Base-by-base conservation (phyloP, 2,329 filamentous ascomycete species). In the Colletotrichum lentis region DNA sequence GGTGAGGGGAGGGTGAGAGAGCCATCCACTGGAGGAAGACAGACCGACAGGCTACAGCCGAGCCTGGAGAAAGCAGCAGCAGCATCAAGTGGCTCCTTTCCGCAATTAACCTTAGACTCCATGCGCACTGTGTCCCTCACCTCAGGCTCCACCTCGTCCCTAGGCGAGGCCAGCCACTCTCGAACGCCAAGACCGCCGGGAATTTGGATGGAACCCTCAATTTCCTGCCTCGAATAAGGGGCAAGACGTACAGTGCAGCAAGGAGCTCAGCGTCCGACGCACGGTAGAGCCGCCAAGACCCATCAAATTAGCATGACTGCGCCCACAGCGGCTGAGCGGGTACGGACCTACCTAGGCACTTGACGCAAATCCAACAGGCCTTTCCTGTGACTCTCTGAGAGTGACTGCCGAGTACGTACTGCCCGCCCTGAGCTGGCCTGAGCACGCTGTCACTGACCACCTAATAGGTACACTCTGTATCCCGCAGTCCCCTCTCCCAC, bases 141-240 rank as follows among this genome's bases (percentile, higher is more conserved):
- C 53, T 16, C 3, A 8, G 20, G 8, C 16, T 12, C 31, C 47
- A 59, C 56, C 11, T n/a, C 7, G 6, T 8, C 16, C 22, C 11
- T 6, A 24, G 60, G 18, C 50, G 14, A 52, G 37, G 14, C 65
- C 62, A 68, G 54, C 65, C 31, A 24, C 62, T 35, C 18, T 10
- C 11, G 12, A 46, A 12, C 50, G 65, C 65, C 65, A 68, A 68
- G 65, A 50, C 65, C 37, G 12, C 27, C 50, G 49, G 65, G 65
- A 60, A 68, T 60, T 68, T 65, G 55, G 49, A 65, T 56, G 55
- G 49, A 60, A 65, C 65, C 24, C 37, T 56, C 55, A 65, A 68
- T 65, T 65, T 68, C 62, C 62, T 65, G 43, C 64, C 60, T 49
- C 46, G n/a, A 41, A 52, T 31, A 41, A 59, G 18, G 55, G 62